A percentile compares a stretch with the other conserved stretches of the same genome.
Conservation (phyloP, 192 early-diverging fungal genomes). For the Backusella tarrabulga region DNA sequence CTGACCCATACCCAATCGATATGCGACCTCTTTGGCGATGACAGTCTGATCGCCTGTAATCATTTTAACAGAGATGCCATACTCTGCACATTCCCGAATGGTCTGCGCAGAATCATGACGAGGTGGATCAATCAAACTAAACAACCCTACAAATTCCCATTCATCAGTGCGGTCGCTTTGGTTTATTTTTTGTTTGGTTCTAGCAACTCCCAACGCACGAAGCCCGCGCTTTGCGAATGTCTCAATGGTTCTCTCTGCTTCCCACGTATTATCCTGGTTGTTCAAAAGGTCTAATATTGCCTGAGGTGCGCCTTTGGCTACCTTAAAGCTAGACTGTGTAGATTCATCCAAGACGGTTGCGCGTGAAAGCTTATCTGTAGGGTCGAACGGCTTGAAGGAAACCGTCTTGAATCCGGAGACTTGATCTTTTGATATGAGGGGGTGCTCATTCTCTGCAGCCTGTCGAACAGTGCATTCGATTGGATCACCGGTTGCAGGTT, state of each 20-base stretch:
- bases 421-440: slow-evolving; percentile 45
- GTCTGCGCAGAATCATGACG: slow-evolving; percentile 67
- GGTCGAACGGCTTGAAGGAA: slow-evolving; percentile 76
- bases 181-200: slow-evolving; percentile 40
- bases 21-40: slow-evolving; percentile 71
- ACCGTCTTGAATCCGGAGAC: slow-evolving; percentile 67
- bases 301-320: slow-evolving; percentile 76
- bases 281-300: slow-evolving; percentile 57
- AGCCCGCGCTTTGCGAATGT: slow-evolving; percentile 65
- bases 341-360: slow-evolving; percentile 55
- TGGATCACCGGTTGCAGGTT: slow-evolving; percentile 72
- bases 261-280: slow-evolving; percentile 21
- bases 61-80: slow-evolving; percentile 76
- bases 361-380: slow-evolving; percentile 64
- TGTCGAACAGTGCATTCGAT: slow-evolving; percentile 71
- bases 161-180: slow-evolving; percentile 21
- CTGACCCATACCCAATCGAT: slow-evolving; percentile 64
- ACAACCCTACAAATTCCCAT: slow-evolving; percentile 66
- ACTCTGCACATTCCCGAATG: slow-evolving; percentile 58
- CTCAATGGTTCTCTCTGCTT: slow-evolving; percentile 49
- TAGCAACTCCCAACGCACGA: slow-evolving; percentile 72
- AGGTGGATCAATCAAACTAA: slow-evolving; percentile 69
- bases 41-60: slow-evolving; percentile 78
- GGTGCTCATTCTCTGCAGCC: slow-evolving; percentile 53
- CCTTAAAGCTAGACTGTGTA: slow-evolving; percentile 53